phyloP scores from a whole-genome alignment of 306 rosid species.

The Rubus idaeus region DNA sequence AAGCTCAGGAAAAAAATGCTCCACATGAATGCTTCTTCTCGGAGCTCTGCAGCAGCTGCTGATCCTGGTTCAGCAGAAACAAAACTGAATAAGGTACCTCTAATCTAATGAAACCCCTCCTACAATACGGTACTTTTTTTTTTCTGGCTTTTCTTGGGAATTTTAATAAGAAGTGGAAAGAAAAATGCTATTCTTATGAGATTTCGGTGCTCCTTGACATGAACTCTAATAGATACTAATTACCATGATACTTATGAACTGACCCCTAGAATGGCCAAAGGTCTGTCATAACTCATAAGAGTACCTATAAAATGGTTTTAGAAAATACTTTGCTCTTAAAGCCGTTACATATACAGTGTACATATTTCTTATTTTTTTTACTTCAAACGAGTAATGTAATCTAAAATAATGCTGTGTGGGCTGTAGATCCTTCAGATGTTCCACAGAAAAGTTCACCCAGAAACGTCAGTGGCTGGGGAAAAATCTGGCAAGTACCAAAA shows the following conservation, averaged over 20 bases:
- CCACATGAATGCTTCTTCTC: conserved; percentile 46
- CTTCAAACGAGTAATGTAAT: neutral
- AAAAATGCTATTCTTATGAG: neutral
- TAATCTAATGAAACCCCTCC: neutral
- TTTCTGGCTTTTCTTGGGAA: neutral
- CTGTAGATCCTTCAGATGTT: conserved; percentile 87
- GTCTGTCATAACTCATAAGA: neutral
- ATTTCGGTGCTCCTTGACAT: neutral
- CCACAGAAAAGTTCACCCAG: conserved; percentile 87
- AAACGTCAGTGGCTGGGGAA: conserved; percentile 38
- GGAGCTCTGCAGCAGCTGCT: conserved; percentile 40
- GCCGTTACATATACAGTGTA: neutral
- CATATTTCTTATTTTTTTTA: neutral
- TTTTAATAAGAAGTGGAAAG: neutral
- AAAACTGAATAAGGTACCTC: conserved; percentile 71
- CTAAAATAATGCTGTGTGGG: conserved; percentile 24
- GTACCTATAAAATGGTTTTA: neutral
- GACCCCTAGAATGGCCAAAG: neutral
- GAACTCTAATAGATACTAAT: neutral
- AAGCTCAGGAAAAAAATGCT: conserved; percentile 66
- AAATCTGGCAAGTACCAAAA: conserved; percentile 42
- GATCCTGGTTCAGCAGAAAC: conserved; percentile 68
- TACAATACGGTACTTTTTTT: neutral
- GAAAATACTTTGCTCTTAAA: neutral
- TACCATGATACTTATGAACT: neutral